These are phyloP conservation scores for Hibiscus tridactylites DNA, from an alignment of 345 rosid species.

Conservation along the genomic window DNA sequence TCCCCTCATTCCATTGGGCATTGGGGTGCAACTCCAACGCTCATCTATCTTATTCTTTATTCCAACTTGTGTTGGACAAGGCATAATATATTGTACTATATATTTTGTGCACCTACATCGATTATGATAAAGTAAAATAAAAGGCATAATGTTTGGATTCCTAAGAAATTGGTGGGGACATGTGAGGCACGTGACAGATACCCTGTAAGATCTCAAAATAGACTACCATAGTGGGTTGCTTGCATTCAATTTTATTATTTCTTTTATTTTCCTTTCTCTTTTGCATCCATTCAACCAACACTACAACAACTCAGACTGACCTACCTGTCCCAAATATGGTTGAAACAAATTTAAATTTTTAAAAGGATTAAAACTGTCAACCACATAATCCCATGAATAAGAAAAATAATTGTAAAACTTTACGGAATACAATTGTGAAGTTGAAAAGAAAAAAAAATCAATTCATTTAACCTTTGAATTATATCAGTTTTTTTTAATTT, in stretches of 20 bases:
- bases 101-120: not conserved
- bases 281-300: not conserved
- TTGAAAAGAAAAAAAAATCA: too few species aligned
- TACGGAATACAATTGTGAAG: too few species aligned
- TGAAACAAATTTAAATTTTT: not conserved
- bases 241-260: not conserved
- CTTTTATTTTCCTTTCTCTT: not conserved
- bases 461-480: too few species aligned
- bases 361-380: not conserved
- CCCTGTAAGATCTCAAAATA: constrained; percentile 3
- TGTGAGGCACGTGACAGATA: constrained; percentile 8
- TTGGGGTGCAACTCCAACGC: too few species aligned
- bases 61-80: not conserved
- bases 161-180: constrained; percentile 6
- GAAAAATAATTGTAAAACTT: too few species aligned
- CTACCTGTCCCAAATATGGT: not conserved
- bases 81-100: not conserved
- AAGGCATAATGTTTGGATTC: not conserved
- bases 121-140: not conserved
- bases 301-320: not conserved
- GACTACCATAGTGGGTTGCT: not conserved
- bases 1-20: too few species aligned
- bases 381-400: not conserved
- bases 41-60: not conserved
- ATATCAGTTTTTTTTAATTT: too few species aligned